Evolutionary conservation across 2,329 filamentous ascomycete genomes (phyloP), one percentile per base, ranked within the genome.

Genomic region (Ascosphaera apis): DNA sequence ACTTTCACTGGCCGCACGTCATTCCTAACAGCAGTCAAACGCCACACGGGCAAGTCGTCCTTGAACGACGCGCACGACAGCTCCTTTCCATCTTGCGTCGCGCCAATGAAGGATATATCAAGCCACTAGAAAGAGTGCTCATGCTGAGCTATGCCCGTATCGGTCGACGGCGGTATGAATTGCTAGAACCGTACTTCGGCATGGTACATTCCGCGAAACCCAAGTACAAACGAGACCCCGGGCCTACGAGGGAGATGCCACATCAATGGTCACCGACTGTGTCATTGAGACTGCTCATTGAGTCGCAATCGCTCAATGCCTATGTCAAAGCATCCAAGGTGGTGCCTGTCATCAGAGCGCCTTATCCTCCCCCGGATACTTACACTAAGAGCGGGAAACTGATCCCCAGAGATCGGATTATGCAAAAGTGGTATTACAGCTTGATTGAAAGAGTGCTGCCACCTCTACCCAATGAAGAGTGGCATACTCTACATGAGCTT

Each of bases 61-160:
- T 48, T 6, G 44, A 42, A 33, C 52, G 43, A 32, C 38, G 44
- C 15, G 51, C 48, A 18, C 46, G 39, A 25, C 43, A 62, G 25
- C 52, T 52, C 4, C 48, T 69, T 5, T 58, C 56, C 2, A 42
- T 57, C 21, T 49, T 70, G 13, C 45, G 44, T 28, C 57, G 63
- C 34, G 70, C 69, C 15, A 73, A 72, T 44, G 53, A 63, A 39
- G 71, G 69, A 40, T 65, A 70, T 36, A 43, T 52, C 11, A 49
- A 50, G 11, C 57, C 61, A 11, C 48, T 75, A 13, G 53, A 63
- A 32, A 65, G 61, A 37, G 54, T 72, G 8, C 51, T 76, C 15
- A 50, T 59, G 21, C 49, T 62, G 39, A 59, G 69, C 11, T 75
- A 74, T 44, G 71, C 68, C 11, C 62, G 71, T 36, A 56, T 54